Evolutionary conservation across 2,329 filamentous ascomycete genomes (phyloP).

Genomic region (Juglanconis oblonga): DNA sequence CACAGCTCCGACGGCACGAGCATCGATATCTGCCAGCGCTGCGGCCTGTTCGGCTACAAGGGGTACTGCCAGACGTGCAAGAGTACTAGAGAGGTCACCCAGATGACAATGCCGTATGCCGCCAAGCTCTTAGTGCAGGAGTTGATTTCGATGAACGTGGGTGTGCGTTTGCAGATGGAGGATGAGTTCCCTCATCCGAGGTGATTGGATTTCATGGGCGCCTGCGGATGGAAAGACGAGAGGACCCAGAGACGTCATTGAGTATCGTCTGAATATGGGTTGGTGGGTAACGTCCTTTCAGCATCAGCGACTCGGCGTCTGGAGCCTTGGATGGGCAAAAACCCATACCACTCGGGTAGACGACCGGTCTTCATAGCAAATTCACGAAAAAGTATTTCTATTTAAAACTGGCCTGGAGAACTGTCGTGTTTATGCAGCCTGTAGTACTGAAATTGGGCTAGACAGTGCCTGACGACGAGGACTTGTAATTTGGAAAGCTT

Average conservation of each 20-base stretch:
- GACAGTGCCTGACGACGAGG: too few relatives aligned
- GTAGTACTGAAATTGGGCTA: too few relatives aligned
- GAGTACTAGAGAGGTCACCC: conserved; percentile 77
- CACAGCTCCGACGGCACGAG: conserved; percentile 85
- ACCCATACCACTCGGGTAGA: background rate
- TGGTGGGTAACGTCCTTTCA: background rate
- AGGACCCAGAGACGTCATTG: too few relatives aligned
- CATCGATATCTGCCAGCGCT: conserved; percentile 91
- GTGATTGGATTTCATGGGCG: conserved; percentile 12
- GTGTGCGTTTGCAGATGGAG: conserved; percentile 82
- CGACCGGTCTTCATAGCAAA: background rate
- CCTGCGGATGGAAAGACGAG: background rate
- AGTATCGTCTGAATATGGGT: conserved; percentile 4
- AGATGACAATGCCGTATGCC: conserved; percentile 96
- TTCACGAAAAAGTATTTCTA: background rate
- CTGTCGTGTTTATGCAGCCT: too few relatives aligned
- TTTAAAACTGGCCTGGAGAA: background rate
- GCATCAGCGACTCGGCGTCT: conserved; percentile 8
- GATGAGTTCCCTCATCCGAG: conserved; percentile 82
- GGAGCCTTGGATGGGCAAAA: background rate
- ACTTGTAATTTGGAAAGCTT: too few relatives aligned
- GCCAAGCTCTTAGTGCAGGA: conserved; percentile 96
- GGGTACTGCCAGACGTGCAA: conserved; percentile 94
- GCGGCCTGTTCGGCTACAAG: conserved; percentile 92
- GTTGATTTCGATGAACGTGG: conserved; percentile 98